A percentile compares a stretch with the other conserved stretches of the same genome.
phyloP scores from a whole-genome alignment of 805 yeast genomes.

The Ogataea methylovora region DNA sequence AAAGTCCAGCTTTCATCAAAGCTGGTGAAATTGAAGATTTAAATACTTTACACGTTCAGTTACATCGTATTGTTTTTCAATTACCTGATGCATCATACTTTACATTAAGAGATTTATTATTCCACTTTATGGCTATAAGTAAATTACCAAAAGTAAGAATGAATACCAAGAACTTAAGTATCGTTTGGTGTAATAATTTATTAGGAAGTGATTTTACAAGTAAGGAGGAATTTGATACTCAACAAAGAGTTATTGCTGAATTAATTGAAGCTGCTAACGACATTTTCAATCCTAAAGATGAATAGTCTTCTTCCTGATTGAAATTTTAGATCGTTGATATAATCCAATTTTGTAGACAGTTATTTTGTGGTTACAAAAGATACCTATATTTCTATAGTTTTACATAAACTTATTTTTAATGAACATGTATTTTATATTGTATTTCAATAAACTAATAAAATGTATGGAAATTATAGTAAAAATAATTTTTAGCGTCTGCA shows the following conservation, averaged over 20 bases:
- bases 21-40: conserved; percentile 64
- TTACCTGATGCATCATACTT: conserved; percentile 94
- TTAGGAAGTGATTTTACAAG: conserved; percentile 59
- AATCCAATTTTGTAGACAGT: background rate
- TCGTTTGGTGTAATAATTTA: conserved; percentile 92
- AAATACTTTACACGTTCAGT: conserved; percentile 52
- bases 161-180: conserved; percentile 74
- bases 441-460: background rate
- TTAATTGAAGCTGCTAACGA: conserved; percentile 77
- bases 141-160: conserved; percentile 61
- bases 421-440: background rate
- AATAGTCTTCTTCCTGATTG: conserved; percentile 1
- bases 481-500: background rate
- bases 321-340: too few relatives aligned
- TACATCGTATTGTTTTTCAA: conserved; percentile 83
- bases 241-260: conserved; percentile 71
- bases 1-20: conserved; percentile 54
- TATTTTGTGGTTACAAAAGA: too few relatives aligned
- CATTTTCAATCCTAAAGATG: conserved; percentile 39
- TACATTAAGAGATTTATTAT: conserved; percentile 74
- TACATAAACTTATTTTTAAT: background rate
- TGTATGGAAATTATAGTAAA: background rate
- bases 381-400: background rate
- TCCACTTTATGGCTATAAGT: conserved; percentile 50
- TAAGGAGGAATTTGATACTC: conserved; percentile 34